phyloP scores from a whole-genome alignment of 2,329 filamentous ascomycete species.

The Fusarium odoratissimum region DNA sequence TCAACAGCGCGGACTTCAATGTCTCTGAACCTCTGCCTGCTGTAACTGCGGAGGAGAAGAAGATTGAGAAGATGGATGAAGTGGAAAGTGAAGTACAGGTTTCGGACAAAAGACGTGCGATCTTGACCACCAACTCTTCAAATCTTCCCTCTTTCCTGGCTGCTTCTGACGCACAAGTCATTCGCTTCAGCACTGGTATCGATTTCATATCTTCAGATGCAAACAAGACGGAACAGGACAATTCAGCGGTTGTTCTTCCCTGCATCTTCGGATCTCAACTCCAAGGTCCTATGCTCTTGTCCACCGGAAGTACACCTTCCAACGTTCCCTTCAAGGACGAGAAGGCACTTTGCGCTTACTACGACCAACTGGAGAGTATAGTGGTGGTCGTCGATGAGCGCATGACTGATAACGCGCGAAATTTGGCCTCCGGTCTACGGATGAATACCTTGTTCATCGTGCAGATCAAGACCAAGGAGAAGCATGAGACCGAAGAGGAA shows the following conservation, averaged over 20 bases:
- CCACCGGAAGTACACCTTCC: not conserved
- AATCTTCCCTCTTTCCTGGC: not conserved
- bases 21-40: not conserved
- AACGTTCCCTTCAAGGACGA: conserved; percentile 2
- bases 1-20: not conserved
- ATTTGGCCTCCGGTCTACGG: not conserved
- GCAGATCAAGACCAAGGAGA: not conserved
- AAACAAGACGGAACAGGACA: accelerated
- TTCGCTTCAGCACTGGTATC: conserved; percentile 2
- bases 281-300: not conserved
- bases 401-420: conserved; percentile 24
- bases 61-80: accelerated
- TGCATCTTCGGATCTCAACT: conserved; percentile 16
- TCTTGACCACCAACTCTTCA: not conserved
- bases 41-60: accelerated
- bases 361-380: not conserved
- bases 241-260: conserved; percentile 6
- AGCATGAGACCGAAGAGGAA: not conserved
- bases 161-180: not conserved
- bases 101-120: not conserved
- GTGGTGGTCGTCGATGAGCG: not conserved
- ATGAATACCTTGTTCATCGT: conserved; percentile 13
- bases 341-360: not conserved
- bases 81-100: not conserved
- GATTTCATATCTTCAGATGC: not conserved